A percentile compares a stretch with the other conserved stretches of the same genome.
Conservation (phyloP, 805 yeast genomes). For the Nakazawaea molendinolei region DNA sequence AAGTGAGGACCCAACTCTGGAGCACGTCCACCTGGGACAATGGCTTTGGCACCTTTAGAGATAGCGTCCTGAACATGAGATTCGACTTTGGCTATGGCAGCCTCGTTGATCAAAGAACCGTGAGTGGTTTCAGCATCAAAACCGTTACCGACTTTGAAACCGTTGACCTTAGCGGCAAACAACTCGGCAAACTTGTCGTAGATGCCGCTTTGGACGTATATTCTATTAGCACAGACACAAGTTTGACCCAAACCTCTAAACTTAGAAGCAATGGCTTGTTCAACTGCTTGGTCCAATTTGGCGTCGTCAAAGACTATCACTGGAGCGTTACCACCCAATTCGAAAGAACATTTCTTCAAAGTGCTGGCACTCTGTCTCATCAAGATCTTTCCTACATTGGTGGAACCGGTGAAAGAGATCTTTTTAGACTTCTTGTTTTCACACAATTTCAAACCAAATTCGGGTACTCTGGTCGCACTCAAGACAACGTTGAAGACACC, state of each 20-base stretch:
- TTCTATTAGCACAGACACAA: conserved; percentile 73
- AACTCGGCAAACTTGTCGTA: conserved; percentile 52
- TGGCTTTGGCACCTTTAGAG: conserved; percentile 54
- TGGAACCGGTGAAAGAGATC: conserved; percentile 75
- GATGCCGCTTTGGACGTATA: conserved; percentile 55
- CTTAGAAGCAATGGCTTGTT: conserved; percentile 60
- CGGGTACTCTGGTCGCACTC: conserved; percentile 35
- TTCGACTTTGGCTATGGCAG: conserved; percentile 55
- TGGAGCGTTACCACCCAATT: conserved; percentile 81
- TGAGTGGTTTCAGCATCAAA: conserved; percentile 53
- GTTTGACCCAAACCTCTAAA: conserved; percentile 78
- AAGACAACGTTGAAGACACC: conserved; percentile 64
- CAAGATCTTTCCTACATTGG: conserved; percentile 62
- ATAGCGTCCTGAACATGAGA: conserved; percentile 62
- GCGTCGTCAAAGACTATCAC: conserved; percentile 72
- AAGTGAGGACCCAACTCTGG: conserved; percentile 54
- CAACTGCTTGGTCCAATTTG: conserved; percentile 56
- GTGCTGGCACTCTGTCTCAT: conserved; percentile 57
- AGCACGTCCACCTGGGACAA: conserved; percentile 53
- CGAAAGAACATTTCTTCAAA: conserved; percentile 65
- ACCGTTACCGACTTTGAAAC: conserved; percentile 57
- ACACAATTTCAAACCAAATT: conserved; percentile 52
- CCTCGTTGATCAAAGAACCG: conserved; percentile 67
- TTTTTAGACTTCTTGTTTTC: conserved; percentile 51
- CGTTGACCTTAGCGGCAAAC: conserved; percentile 38